A percentile compares a stretch with the other conserved stretches of the same genome.
Conservation (phyloP, 257 asterid genomes). For the Solanum infundibuliforme region DNA sequence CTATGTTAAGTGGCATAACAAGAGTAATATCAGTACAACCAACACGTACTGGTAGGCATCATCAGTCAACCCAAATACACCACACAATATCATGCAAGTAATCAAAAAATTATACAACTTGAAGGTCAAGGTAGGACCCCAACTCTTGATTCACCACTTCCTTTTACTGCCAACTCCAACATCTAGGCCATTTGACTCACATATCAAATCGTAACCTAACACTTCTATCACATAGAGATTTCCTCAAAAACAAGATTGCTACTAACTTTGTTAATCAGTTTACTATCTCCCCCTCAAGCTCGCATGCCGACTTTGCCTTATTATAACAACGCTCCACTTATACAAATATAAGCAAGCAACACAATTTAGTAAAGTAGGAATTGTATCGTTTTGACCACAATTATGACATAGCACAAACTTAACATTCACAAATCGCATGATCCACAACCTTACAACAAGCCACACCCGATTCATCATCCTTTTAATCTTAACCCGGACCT, state of each 20-base stretch:
- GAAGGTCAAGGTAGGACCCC: neutral
- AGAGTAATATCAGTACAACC: neutral
- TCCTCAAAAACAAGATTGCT: neutral
- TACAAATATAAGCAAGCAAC: neutral
- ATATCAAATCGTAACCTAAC: neutral
- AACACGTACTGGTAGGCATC: neutral
- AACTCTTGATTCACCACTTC: neutral
- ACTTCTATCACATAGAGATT: neutral
- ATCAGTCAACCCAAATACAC: neutral
- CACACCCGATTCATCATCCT: neutral
- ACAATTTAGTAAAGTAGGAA: neutral
- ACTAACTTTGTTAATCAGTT: too few species aligned
- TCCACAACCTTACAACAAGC: neutral
- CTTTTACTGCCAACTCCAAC: neutral
- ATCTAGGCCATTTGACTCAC: neutral
- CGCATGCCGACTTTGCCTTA: neutral
- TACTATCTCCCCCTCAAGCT: neutral
- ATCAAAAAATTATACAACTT: neutral
- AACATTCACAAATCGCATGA: neutral
- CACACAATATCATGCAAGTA: neutral
- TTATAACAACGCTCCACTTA: neutral
- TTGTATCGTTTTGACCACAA: neutral
- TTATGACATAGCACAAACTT: neutral
- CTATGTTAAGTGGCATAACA: neutral
- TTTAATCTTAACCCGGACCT: neutral